Evolutionary conservation across 257 asterid genomes (phyloP).

Genomic region (Ajuga chamaepitys): DNA sequence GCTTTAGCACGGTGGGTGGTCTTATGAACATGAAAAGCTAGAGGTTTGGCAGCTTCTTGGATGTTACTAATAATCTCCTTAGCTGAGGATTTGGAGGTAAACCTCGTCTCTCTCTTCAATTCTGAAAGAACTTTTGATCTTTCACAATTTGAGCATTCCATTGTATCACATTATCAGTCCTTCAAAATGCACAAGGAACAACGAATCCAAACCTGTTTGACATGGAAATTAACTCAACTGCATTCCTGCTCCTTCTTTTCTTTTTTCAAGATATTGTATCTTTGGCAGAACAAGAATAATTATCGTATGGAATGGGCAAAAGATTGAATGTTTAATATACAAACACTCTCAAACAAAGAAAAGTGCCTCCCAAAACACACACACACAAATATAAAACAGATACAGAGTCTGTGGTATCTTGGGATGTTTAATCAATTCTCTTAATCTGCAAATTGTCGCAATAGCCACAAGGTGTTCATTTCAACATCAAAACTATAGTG

Average conservation of each 20-base stretch:
- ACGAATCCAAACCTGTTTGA: constrained; percentile 59
- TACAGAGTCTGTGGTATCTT: constrained; percentile 33
- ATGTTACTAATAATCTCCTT: constrained; percentile 71
- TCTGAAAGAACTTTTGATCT: not conserved
- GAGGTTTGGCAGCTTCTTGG: constrained; percentile 80
- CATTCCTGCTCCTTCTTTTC: constrained; percentile 90
- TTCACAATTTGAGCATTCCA: not conserved
- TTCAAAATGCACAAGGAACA: not conserved
- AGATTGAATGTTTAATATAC: not conserved
- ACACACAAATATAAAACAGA: not conserved
- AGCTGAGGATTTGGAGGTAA: constrained; percentile 74
- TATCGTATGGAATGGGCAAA: no score
- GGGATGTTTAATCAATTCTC: constrained; percentile 87
- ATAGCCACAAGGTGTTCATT: not conserved
- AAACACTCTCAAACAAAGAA: not conserved
- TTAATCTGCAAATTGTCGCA: constrained; percentile 47
- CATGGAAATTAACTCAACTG: constrained; percentile 92
- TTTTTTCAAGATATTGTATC: no score
- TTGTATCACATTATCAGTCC: not conserved
- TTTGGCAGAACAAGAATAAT: no score
- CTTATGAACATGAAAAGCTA: constrained; percentile 82
- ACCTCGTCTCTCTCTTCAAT: constrained; percentile 75
- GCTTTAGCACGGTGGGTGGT: no score
- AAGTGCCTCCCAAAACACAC: not conserved
- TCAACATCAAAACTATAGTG: not conserved